Evolutionary conservation across 169 alveolate species (phyloP), one percentile per base, ranked within the genome.

Genomic region (Plasmodium inui): DNA sequence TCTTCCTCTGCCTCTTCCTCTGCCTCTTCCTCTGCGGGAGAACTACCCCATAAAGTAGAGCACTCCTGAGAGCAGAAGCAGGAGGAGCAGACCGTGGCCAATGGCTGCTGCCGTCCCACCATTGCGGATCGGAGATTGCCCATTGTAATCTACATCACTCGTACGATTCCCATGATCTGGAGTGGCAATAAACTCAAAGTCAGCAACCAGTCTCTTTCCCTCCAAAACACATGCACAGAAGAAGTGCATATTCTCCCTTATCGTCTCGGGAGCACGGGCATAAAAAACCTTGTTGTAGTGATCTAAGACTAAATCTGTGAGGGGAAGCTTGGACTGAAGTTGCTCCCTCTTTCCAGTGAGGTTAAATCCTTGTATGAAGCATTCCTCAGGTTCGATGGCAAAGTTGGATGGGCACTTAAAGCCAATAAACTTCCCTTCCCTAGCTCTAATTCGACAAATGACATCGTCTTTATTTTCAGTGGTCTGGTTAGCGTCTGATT

Each of bases 291-390:
- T 89, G n/a, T 89, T 80, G 70, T 89, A 67, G 46, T 67, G 80
- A 39, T 89, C 94, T 53, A 89, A 50, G 0, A 89, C 22, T 57
- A 89, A n/a, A 12, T 78, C 53, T 53, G 44, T 32, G 2, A 89
- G 50, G 6, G 2, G 1, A 19, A 89, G 12, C 14, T 7, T 79
- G 30, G 55, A 8, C n/a, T 32, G 82, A 9, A 89, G 28, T 57
- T 78, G 41, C 53, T 89, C 76, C 8, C 17, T 12, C 50, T 89
- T 12, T 6, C 89, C 94, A 10, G 44, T 34, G 19, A 61, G 30
- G 37, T 89, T 89, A 67, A 55, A 89, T 2, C 83, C 94, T 39
- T 44, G 79, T 22, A 89, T 5, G 57, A 89, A 89, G 70, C 94
- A 89, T 3, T 89, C 94, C 30, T 78, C 74, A 9, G 94, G 94